A percentile compares a stretch with the other conserved stretches of the same genome.
These are phyloP conservation scores for Clarireedia monteithiana DNA, from an alignment of 2,329 filamentous ascomycete species.

Conservation along the genomic window DNA sequence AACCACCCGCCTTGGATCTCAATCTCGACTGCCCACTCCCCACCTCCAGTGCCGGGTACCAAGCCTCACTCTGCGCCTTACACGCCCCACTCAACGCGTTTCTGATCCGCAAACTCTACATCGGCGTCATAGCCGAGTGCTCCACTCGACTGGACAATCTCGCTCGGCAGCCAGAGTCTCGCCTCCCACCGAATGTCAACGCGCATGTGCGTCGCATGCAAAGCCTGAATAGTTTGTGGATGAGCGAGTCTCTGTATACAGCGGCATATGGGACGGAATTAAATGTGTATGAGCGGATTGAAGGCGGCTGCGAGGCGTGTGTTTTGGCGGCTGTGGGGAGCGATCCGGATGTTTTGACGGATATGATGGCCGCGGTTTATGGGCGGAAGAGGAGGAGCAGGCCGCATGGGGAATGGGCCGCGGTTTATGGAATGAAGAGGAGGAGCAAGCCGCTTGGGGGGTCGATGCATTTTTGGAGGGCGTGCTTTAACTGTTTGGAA, in stretches of 20 bases:
- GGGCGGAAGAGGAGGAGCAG: constrained; percentile 22
- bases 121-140: constrained; percentile 36
- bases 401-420: constrained; percentile 21
- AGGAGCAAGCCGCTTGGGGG: constrained; percentile 1
- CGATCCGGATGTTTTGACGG: constrained; percentile 34
- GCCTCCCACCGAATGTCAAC: not conserved
- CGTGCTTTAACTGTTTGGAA: constrained; percentile 15
- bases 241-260: constrained; percentile 30
- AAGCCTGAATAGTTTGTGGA: constrained; percentile 28
- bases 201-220: constrained; percentile 16
- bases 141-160: constrained; percentile 29
- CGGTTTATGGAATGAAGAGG: constrained; percentile 31
- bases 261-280: constrained; percentile 12
- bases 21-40: too few species aligned
- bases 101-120: constrained; percentile 38
- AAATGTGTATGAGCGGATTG: constrained; percentile 29
- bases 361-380: constrained; percentile 38
- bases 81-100: constrained; percentile 37
- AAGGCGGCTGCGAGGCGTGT: constrained; percentile 44
- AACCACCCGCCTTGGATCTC: too few species aligned
- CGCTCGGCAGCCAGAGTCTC: not conserved
- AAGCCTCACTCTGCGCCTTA: constrained; percentile 33
- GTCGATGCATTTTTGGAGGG: constrained; percentile 16
- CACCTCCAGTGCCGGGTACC: too few species aligned
- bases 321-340: constrained; percentile 43